Percentiles rank a stretch among this genome's conserved stretches.
Evolutionary conservation across 176 grass and related monocot genomes (phyloP).

Genomic region (Puccinellia tenuiflora): DNA sequence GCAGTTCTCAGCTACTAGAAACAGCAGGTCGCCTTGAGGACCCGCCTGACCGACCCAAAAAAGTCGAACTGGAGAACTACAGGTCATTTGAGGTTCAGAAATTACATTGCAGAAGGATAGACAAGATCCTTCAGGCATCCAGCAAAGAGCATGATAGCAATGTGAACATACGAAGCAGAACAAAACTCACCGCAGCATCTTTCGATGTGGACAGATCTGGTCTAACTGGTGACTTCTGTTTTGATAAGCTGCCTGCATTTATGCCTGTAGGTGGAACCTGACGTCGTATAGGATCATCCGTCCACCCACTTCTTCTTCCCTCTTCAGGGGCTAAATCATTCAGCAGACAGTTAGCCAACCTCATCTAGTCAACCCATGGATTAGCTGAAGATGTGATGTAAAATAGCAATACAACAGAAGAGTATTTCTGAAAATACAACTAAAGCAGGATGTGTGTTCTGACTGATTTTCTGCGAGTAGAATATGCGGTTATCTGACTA

Average conservation of each 20-base stretch:
- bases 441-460: not conserved
- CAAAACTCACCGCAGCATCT: conserved; percentile 64
- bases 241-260: conserved; percentile 54
- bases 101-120: conserved; percentile 31
- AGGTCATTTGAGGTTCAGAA: conserved; percentile 51
- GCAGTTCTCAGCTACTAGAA: conserved; percentile 46
- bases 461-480: not conserved
- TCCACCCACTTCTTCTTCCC: conserved; percentile 55
- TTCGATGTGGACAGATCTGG: conserved; percentile 44
- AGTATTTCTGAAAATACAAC: conserved; percentile 5
- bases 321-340: conserved; percentile 62
- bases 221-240: conserved; percentile 57
- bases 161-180: conserved; percentile 2
- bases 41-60: conserved; percentile 63
- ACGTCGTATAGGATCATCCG: conserved; percentile 45
- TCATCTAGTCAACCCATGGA: conserved; percentile 9
- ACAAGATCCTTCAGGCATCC: not conserved
- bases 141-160: conserved; percentile 5
- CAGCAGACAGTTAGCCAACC: conserved; percentile 29
- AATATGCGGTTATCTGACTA: not conserved
- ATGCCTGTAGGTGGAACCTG: conserved; percentile 45
- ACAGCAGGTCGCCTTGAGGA: conserved; percentile 76
- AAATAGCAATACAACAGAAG: conserved; percentile 21
- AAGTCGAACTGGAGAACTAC: conserved; percentile 76
- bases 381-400: not conserved